Percentiles rank a stretch among this genome's conserved stretches.
Conservation (phyloP, 2,329 filamentous ascomycete species). For the Colletotrichum godetiae region DNA sequence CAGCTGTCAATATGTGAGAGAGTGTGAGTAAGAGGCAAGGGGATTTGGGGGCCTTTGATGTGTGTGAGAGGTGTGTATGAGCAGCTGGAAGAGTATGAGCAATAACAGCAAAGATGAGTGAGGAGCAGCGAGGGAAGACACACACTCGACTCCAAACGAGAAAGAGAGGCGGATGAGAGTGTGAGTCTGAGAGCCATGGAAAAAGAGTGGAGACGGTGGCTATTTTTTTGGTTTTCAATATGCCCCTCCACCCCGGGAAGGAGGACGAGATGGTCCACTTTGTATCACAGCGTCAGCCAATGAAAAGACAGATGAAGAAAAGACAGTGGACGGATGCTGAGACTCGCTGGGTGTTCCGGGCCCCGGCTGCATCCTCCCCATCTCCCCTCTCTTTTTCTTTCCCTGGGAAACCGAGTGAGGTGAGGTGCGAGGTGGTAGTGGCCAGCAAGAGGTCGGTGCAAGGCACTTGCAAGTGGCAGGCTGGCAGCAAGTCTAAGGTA, state of each 20-base stretch:
- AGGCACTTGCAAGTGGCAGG: neutral
- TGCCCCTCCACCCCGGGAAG: slow-evolving; percentile 12
- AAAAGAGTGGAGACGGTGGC: slow-evolving; percentile 6
- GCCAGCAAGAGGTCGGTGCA: slow-evolving; percentile 4
- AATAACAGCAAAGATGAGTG: slow-evolving; percentile 2
- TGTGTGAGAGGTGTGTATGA: neutral
- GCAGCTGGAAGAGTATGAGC: slow-evolving; percentile 1
- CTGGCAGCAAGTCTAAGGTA: neutral
- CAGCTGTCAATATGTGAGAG: neutral
- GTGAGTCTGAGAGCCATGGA: neutral
- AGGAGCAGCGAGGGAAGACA: slow-evolving; percentile 6
- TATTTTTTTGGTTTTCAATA: slow-evolving; percentile 11
- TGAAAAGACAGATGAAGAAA: slow-evolving; percentile 12
- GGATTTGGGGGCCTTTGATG: neutral
- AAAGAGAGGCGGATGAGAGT: neutral
- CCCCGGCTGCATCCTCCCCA: slow-evolving; percentile 25
- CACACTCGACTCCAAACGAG: neutral
- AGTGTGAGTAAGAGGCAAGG: neutral
- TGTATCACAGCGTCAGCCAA: neutral
- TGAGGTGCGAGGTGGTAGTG: neutral
- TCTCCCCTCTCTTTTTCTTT: neutral
- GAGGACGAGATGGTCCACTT: slow-evolving; percentile 8
- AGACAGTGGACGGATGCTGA: slow-evolving; percentile 30
- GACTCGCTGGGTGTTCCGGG: slow-evolving; percentile 31
- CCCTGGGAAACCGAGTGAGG: neutral